Base-by-base conservation (phyloP, 139 green algal genomes). In the Picochlorum costavermella region DNA sequence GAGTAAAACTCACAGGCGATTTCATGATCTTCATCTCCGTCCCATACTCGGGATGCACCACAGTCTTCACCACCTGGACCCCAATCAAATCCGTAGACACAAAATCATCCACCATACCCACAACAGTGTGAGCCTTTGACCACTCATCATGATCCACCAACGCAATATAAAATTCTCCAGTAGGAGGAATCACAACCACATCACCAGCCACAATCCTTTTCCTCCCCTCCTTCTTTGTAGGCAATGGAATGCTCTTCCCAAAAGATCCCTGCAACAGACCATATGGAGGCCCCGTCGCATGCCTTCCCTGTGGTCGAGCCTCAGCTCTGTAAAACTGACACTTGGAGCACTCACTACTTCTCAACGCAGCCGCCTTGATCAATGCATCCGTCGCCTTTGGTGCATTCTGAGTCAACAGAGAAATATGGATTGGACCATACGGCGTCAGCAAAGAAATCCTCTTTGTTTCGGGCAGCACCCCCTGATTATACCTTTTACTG, bases 91-190 rank as follows among this genome's bases (percentile, higher is more conserved):
- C 60, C 12, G 60, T 55, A 23, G 13, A 16, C 9, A 66, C 33
- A 25, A 25, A 66, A 55, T 66, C 60, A 5, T 43, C 45, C 28
- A 72, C 62, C 60, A 61, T 26, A 9, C 62, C 56, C 50, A 73
- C 62, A 6, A 81, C 71, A n/a, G 75, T 77, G 44, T 83, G 75
- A 1, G 60, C 36, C 2, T 29, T 60, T 17, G 62, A 68, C 78
- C 78, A 84, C 28, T 83, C 75, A 2, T 65, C 29, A 43, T 84
- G 78, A 48, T 80, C 75, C 6, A 12, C 29, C 3, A 71, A 58
- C 3, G 78, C 68, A 23, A 84, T 81, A 50, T 83, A 84, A 16
- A 84, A 84, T 26, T 84, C 78, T 49, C 65, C 65, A 9, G 66
- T 81, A 11, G 60, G 58, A 11, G 77, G 74, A 28, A 83, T 83